These are phyloP conservation scores for Boletus fagicola DNA, from an alignment of 768 basidiomycete genomes.

Conservation along the genomic window DNA sequence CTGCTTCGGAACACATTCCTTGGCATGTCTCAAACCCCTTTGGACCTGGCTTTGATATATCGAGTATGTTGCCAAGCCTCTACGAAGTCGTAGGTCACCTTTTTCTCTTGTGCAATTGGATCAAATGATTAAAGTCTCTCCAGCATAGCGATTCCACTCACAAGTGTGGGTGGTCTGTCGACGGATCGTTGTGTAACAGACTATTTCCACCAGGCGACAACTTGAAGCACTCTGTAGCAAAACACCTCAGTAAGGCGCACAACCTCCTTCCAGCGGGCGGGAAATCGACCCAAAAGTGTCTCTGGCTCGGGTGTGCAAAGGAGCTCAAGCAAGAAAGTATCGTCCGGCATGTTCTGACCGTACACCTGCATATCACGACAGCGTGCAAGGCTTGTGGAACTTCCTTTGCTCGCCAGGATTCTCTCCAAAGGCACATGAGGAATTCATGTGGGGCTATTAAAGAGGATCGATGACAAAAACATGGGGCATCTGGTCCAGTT, in stretches of 20 bases:
- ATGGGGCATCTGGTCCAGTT: not conserved
- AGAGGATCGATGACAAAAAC: not conserved
- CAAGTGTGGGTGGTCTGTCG: slow-evolving; percentile 10
- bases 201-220: not conserved
- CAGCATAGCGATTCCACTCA: not conserved
- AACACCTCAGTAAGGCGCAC: slow-evolving; percentile 11
- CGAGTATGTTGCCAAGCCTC: not conserved
- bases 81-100: slow-evolving; percentile 3
- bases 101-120: not conserved
- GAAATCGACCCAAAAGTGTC: slow-evolving; percentile 11
- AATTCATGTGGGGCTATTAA: slow-evolving; percentile 15
- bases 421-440: slow-evolving; percentile 24
- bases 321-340: slow-evolving; percentile 28
- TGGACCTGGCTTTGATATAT: not conserved
- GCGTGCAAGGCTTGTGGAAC: slow-evolving; percentile 21
- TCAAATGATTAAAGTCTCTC: not conserved
- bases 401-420: slow-evolving; percentile 27
- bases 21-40: not conserved
- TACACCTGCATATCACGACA: slow-evolving; percentile 18
- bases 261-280: slow-evolving; percentile 1
- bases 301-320: slow-evolving; percentile 21
- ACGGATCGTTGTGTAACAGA: slow-evolving; percentile 9
- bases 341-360: slow-evolving; percentile 21
- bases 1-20: not conserved
- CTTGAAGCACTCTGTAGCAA: slow-evolving; percentile 13